Evolutionary conservation across 257 asterid genomes (phyloP).

Genomic region (Craterostigma plantagineum): DNA sequence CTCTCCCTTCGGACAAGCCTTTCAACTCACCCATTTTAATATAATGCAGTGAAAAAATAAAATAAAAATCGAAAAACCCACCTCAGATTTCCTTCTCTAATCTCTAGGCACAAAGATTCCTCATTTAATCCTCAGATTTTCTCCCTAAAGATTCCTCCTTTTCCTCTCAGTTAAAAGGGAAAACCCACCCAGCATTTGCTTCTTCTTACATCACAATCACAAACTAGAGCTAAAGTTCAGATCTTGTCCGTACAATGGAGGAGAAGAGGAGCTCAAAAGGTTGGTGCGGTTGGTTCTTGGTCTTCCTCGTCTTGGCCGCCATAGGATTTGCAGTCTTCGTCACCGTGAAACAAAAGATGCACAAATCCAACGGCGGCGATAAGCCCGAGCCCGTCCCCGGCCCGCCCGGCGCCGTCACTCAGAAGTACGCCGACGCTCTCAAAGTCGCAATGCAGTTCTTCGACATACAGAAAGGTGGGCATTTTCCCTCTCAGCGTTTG

Average conservation of each 20-base stretch:
- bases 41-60: too few relatives aligned
- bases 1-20: too few relatives aligned
- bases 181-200: too few relatives aligned
- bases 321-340: constrained; percentile 20
- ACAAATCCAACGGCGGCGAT: constrained; percentile 11
- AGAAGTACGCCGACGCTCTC: constrained; percentile 58
- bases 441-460: constrained; percentile 61
- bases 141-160: neutral
- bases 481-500: neutral
- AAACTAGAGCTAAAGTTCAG: too few relatives aligned
- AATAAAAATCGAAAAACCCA: too few relatives aligned
- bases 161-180: too few relatives aligned
- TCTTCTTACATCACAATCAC: too few relatives aligned
- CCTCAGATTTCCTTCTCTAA: neutral
- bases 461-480: constrained; percentile 57
- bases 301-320: constrained; percentile 26
- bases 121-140: neutral
- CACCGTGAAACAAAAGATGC: constrained; percentile 13
- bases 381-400: constrained; percentile 37
- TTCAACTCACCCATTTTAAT: too few relatives aligned
- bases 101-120: neutral
- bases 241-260: constrained; percentile 19
- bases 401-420: constrained; percentile 24
- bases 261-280: constrained; percentile 22
- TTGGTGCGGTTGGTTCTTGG: constrained; percentile 47